Conservation (phyloP, 805 yeast genomes). For the Kuraishia ogatae region DNA sequence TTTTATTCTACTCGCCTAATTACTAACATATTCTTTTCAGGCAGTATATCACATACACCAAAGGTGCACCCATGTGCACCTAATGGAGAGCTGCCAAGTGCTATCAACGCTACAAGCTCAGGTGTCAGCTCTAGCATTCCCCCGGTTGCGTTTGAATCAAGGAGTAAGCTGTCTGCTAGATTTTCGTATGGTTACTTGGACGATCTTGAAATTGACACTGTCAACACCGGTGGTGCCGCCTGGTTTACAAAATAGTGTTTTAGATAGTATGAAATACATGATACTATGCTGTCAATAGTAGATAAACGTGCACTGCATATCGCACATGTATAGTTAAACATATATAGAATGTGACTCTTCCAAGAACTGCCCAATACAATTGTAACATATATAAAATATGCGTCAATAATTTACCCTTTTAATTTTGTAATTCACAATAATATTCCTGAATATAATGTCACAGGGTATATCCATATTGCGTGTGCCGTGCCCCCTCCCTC, state of each 20-base stretch:
- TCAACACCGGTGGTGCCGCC: slow-evolving; percentile 81
- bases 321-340: neutral
- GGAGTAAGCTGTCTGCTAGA: slow-evolving; percentile 62
- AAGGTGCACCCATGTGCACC: neutral
- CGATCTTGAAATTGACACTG: slow-evolving; percentile 64
- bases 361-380: too few relatives aligned
- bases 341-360: too few relatives aligned
- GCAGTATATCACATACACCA: neutral
- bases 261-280: too few relatives aligned
- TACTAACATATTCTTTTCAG: neutral
- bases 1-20: too few relatives aligned
- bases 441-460: neutral
- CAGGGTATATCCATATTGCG: neutral
- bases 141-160: slow-evolving; percentile 29
- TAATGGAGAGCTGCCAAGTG: neutral
- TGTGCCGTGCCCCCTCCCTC: neutral
- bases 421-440: too few relatives aligned
- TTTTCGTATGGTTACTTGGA: slow-evolving; percentile 61
- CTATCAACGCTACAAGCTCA: neutral
- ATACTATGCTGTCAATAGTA: neutral
- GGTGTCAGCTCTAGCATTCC: slow-evolving; percentile 2
- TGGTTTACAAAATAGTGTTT: neutral
- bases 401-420: too few relatives aligned
- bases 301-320: neutral
- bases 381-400: too few relatives aligned